Percentiles rank a stretch among this genome's conserved stretches.
Evolutionary conservation across 2,329 filamentous ascomycete species (phyloP).

Genomic region (Grosmannia huntii): DNA sequence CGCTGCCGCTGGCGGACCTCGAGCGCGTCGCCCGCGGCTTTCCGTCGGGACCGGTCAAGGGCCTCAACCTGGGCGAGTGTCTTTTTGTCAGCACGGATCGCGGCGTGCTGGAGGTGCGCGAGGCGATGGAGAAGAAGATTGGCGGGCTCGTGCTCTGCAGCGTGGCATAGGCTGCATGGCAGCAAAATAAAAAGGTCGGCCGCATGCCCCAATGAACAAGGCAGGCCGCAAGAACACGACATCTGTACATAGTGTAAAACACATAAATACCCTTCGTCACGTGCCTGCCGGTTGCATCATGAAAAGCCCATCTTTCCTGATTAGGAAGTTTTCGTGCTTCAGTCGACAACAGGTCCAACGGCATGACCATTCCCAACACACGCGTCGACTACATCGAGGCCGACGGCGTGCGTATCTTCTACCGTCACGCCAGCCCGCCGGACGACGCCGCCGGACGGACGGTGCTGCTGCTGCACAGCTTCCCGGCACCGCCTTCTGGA

Average conservation of each 20-base stretch:
- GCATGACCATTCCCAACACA: neutral
- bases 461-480: slow-evolving; percentile 32
- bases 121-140: slow-evolving; percentile 67
- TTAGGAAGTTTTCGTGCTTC: slow-evolving; percentile 8
- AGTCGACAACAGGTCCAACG: neutral
- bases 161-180: slow-evolving; percentile 27
- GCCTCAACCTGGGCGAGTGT: slow-evolving; percentile 68
- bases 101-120: slow-evolving; percentile 69
- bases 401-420: slow-evolving; percentile 26
- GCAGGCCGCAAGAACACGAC: neutral
- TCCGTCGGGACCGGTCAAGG: slow-evolving; percentile 56
- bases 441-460: slow-evolving; percentile 16
- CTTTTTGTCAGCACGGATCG: slow-evolving; percentile 66
- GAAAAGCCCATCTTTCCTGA: neutral
- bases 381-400: slow-evolving; percentile 3
- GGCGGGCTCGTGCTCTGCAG: slow-evolving; percentile 73
- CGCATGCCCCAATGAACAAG: neutral
- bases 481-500: slow-evolving; percentile 34
- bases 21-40: slow-evolving; percentile 56
- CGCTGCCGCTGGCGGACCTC: slow-evolving; percentile 49
- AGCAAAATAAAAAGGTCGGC: neutral
- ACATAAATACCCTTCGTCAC: neutral
- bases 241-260: neutral
- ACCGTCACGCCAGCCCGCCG: slow-evolving; percentile 21
- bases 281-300: too few species aligned